Percentiles rank a stretch among this genome's conserved stretches.
These are phyloP conservation scores for Penstemon davidsonii DNA, from an alignment of 257 asterid genomes.

Conservation along the genomic window DNA sequence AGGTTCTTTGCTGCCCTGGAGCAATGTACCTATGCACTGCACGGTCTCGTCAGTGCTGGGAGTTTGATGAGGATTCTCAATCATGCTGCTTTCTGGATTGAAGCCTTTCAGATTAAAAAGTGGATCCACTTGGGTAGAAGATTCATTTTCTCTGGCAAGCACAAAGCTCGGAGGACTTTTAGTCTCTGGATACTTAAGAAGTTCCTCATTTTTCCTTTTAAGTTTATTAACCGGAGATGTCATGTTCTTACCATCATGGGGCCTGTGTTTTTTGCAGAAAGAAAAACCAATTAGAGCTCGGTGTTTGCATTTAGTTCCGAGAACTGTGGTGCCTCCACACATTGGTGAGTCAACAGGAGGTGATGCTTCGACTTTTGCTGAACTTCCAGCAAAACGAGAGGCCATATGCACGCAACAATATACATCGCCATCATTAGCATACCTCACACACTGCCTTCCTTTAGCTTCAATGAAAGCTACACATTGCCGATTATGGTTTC, in stretches of 20 bases:
- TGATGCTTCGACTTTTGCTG: slow-evolving; percentile 55
- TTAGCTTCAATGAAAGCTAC: slow-evolving; percentile 85
- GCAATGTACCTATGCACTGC: slow-evolving; percentile 73
- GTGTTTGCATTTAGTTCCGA: slow-evolving; percentile 95
- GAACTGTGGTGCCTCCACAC: slow-evolving; percentile 99
- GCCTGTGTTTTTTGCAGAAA: slow-evolving; percentile 96
- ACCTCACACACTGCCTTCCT: slow-evolving; percentile 94
- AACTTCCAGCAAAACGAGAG: slow-evolving; percentile 55
- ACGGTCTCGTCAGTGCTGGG: slow-evolving; percentile 39
- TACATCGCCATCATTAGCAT: slow-evolving; percentile 86
- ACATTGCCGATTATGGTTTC: slow-evolving; percentile 73
- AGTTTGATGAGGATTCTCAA: slow-evolving; percentile 38
- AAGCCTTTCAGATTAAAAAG: slow-evolving; percentile 41
- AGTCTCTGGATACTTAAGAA: slow-evolving; percentile 30
- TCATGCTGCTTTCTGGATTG: slow-evolving; percentile 36
- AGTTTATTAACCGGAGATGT: slow-evolving; percentile 46
- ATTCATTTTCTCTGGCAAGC: slow-evolving; percentile 37
- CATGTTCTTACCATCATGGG: slow-evolving; percentile 50
- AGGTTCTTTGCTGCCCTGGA: slow-evolving; percentile 49
- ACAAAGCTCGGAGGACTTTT: slow-evolving; percentile 40
- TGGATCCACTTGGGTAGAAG: slow-evolving; percentile 47
- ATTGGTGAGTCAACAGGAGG: slow-evolving; percentile 58
- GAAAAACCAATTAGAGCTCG: slow-evolving; percentile 77
- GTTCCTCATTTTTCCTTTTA: slow-evolving; percentile 66
- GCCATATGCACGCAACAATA: slow-evolving; percentile 96